phyloP scores from a whole-genome alignment of 768 basidiomycete genomes.

The Nevesoporus exiguus region DNA sequence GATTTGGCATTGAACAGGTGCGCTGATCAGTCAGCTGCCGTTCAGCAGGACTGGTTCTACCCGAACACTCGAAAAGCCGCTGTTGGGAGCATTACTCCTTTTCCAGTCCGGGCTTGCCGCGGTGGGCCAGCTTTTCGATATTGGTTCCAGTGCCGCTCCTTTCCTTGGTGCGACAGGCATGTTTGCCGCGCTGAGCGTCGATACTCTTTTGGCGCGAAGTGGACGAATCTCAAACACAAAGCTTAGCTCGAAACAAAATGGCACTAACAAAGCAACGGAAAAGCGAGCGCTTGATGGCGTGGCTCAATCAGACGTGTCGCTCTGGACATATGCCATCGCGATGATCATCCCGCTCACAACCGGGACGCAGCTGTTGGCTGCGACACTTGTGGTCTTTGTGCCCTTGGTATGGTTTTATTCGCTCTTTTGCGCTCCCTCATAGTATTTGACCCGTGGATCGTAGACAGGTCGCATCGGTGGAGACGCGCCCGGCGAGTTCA shows the following conservation, averaged over 20 bases:
- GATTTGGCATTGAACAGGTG: slow-evolving; percentile 40
- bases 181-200: slow-evolving; percentile 52
- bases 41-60: slow-evolving; percentile 30
- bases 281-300: background rate
- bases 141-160: slow-evolving; percentile 77
- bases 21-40: slow-evolving; percentile 58
- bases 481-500: slow-evolving; percentile 82
- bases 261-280: background rate
- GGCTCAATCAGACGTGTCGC: slow-evolving; percentile 40
- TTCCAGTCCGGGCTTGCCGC: slow-evolving; percentile 55
- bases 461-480: slow-evolving; percentile 81
- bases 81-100: slow-evolving; percentile 60
- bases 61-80: slow-evolving; percentile 53
- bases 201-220: slow-evolving; percentile 36
- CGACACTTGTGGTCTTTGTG: slow-evolving; percentile 83
- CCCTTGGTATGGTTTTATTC: slow-evolving; percentile 56
- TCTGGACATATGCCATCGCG: slow-evolving; percentile 63
- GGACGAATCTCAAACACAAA: slow-evolving; percentile 17
- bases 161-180: slow-evolving; percentile 61
- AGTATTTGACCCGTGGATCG: background rate
- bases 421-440: slow-evolving; percentile 2
- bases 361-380: slow-evolving; percentile 54
- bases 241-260: background rate
- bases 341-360: slow-evolving; percentile 53
- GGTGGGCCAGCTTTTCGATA: slow-evolving; percentile 54